These are phyloP conservation scores for Avena atlantica DNA, from an alignment of 176 grass and related monocot genomes.

Conservation along the genomic window DNA sequence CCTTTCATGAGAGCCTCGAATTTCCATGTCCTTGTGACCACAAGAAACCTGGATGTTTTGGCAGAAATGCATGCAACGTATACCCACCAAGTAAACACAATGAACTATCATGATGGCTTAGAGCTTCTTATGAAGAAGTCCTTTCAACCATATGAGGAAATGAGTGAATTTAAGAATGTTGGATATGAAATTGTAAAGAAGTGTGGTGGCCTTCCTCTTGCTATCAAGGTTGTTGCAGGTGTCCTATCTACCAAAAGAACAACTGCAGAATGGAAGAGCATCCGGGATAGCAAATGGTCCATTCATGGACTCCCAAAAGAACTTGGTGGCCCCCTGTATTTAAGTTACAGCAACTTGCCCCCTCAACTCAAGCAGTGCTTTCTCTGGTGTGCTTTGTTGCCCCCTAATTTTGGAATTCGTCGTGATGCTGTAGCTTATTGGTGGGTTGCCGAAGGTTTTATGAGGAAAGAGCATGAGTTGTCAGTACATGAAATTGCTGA, in stretches of 20 bases:
- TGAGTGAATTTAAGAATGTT: slow-evolving; percentile 22
- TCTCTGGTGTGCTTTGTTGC: slow-evolving; percentile 45
- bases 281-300: slow-evolving; percentile 44
- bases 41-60: slow-evolving; percentile 33
- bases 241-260: slow-evolving; percentile 22
- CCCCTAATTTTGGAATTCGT: background rate
- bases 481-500: slow-evolving; percentile 3
- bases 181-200: slow-evolving; percentile 46
- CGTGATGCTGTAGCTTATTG: background rate
- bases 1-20: background rate
- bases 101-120: slow-evolving; percentile 16
- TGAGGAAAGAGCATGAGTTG: background rate
- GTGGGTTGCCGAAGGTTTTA: slow-evolving; percentile 62
- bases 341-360: slow-evolving; percentile 55
- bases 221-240: slow-evolving; percentile 44
- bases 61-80: slow-evolving; percentile 25
- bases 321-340: slow-evolving; percentile 29
- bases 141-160: background rate
- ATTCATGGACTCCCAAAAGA: slow-evolving; percentile 23
- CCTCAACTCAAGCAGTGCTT: slow-evolving; percentile 58
- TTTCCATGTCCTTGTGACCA: slow-evolving; percentile 32
- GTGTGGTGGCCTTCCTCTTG: slow-evolving; percentile 52
- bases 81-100: slow-evolving; percentile 22
- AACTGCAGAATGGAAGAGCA: slow-evolving; percentile 9
- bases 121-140: slow-evolving; percentile 16